Base-by-base conservation (phyloP, 768 basidiomycete genomes). In the Tricholoma terreum region DNA sequence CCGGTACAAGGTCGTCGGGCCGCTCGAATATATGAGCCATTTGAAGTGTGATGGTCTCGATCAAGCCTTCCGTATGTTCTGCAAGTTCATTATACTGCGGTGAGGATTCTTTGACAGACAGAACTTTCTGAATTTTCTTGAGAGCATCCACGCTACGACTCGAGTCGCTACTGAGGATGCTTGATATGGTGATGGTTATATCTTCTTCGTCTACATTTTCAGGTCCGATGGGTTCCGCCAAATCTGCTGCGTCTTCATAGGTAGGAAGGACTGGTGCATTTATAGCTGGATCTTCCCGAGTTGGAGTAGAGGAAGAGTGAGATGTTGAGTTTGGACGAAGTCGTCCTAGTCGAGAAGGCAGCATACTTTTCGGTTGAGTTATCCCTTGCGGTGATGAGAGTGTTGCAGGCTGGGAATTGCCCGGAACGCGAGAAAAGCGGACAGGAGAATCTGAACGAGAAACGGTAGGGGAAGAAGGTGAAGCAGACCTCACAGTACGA, bases 21-120 rank as follows among this genome's bases (percentile, higher is more conserved):
- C 84, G 82, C 52, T 94, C 91, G 67, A 98, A 98, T 17, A 94
- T 86, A 69, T 93, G 90, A 9, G 90, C 83, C 91, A 96, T 92
- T 66, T 95, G 90, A 22, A 91, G 78, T 3, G 91, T 90, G 65
- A 99, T 87, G 1, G 92, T 93, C 68, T 95, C 92, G 31, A 96
- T 84, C 43, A 99, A 75, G 12, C 90, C 89, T 70, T 94, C 85
- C 10, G 89, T 84, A 67, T 90, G 84, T 67, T 89, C 85, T 46
- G 92, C 82, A 46, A 90, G 75, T 69, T 93, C 90, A 52, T 81
- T 86, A 70, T 93, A 94, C 61, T 84, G 81, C 6, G 83, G 77
- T 19, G 81, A 85, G 6, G 84, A 78, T 30, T 83, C 83, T 5
- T 89, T 90, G 11, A 87, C 76, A 56, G 88, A 82, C 21, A 99